These are phyloP conservation scores for Croton setiger DNA, from an alignment of 441 rosid genomes.

Conservation along the genomic window DNA sequence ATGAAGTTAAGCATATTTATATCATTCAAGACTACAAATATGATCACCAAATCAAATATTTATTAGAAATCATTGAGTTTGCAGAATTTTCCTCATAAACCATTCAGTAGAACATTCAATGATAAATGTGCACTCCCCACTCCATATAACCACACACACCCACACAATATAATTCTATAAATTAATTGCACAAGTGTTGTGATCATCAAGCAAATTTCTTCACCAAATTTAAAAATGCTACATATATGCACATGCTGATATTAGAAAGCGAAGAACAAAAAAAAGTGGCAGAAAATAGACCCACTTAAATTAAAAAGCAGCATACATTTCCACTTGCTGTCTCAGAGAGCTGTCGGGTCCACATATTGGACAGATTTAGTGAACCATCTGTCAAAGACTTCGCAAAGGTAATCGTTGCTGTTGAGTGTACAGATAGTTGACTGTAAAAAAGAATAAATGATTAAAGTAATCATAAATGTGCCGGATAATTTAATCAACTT, in stretches of 20 bases:
- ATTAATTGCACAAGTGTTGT: background rate
- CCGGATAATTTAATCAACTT: conserved; percentile 9
- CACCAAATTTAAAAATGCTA: background rate
- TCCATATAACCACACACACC: no score
- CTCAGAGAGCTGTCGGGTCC: conserved; percentile 94
- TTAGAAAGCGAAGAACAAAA: background rate
- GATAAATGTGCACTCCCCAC: background rate
- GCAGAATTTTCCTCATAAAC: background rate
- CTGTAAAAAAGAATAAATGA: conserved; percentile 37
- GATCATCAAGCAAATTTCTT: conserved; percentile 5
- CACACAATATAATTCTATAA: background rate
- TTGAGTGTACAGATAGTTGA: conserved; percentile 72
- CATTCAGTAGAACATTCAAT: background rate
- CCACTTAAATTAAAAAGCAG: conserved; percentile 17
- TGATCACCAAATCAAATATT: conserved; percentile 1
- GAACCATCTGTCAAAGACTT: conserved; percentile 88
- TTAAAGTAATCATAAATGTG: conserved; percentile 10
- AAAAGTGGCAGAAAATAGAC: background rate
- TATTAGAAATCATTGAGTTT: background rate
- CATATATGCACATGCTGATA: conserved; percentile 4
- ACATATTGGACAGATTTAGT: conserved; percentile 78
- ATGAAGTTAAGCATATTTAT: conserved; percentile 4
- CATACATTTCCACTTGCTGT: conserved; percentile 82
- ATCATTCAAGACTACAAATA: conserved; percentile 11
- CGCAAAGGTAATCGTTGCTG: conserved; percentile 66